Evolutionary conservation across 1,284 basidiomycete species (phyloP).

Genomic region (Malassezia pachydermatis): DNA sequence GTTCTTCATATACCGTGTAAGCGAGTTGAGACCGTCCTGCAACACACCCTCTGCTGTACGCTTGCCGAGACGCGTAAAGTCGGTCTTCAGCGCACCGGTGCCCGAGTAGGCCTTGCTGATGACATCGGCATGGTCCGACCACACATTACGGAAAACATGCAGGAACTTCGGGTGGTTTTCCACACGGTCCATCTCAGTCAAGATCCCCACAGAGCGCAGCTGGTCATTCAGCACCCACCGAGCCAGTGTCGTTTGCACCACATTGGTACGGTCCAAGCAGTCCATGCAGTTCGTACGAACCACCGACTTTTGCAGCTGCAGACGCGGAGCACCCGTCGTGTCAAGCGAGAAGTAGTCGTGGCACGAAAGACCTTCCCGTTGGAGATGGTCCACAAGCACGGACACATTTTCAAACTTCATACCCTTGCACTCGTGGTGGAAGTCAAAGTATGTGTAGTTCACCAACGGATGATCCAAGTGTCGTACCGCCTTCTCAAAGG

Average conservation of each 20-base stretch:
- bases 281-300: constrained; percentile 63
- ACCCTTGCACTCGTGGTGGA: constrained; percentile 87
- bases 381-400: constrained; percentile 66
- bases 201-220: constrained; percentile 53
- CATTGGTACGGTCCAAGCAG: constrained; percentile 82
- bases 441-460: constrained; percentile 93
- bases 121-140: constrained; percentile 91
- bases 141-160: constrained; percentile 81
- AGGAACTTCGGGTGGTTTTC: constrained; percentile 48
- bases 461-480: constrained; percentile 58
- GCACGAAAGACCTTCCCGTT: constrained; percentile 59
- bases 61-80: constrained; percentile 83
- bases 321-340: constrained; percentile 16
- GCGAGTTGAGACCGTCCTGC: constrained; percentile 78
- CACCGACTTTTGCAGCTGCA: constrained; percentile 49
- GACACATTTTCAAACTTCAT: constrained; percentile 92
- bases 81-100: constrained; percentile 90
- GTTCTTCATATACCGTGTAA: constrained; percentile 83
- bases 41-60: constrained; percentile 66
- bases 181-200: constrained; percentile 29
- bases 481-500: constrained; percentile 70
- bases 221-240: constrained; percentile 57
- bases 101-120: constrained; percentile 88
- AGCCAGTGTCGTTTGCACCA: constrained; percentile 59
- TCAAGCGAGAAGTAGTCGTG: constrained; percentile 29